Percentiles rank a stretch among this genome's conserved stretches.
Evolutionary conservation across 176 grass and related monocot genomes (phyloP).

Genomic region (Pharus latifolius): DNA sequence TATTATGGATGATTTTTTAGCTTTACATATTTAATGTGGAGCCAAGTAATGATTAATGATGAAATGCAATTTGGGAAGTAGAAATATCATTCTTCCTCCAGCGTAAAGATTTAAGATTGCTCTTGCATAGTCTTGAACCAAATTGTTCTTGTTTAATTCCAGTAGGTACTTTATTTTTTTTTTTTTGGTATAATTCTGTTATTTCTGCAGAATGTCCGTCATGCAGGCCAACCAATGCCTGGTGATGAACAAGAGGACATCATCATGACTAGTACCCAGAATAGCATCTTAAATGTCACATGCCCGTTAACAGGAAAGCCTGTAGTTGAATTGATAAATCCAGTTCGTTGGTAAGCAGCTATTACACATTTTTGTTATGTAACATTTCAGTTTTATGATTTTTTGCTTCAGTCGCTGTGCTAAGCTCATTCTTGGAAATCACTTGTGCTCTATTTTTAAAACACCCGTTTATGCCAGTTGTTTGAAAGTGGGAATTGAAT

Average conservation of each 20-base stretch:
- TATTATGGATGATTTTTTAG: too few species aligned
- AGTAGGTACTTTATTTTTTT: neutral
- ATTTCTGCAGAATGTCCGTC: conserved; percentile 67
- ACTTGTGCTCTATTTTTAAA: neutral
- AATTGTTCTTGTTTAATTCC: neutral
- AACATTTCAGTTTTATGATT: too few species aligned
- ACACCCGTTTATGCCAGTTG: neutral
- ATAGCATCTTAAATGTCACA: conserved; percentile 35
- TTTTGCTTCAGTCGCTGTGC: too few species aligned
- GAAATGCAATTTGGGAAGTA: too few species aligned
- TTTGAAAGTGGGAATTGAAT: neutral
- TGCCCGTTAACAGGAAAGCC: conserved; percentile 84
- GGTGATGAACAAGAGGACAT: conserved; percentile 96
- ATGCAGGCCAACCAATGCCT: conserved; percentile 78
- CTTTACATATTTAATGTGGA: too few species aligned
- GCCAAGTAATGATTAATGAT: too few species aligned
- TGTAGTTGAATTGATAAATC: conserved; percentile 52
- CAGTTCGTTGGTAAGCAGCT: conserved; percentile 72
- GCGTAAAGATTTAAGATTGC: too few species aligned
- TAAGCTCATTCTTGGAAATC: neutral
- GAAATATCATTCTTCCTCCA: too few species aligned
- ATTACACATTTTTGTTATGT: neutral
- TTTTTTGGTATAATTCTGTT: neutral
- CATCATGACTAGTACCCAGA: conserved; percentile 80
- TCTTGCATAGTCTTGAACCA: too few species aligned